Evolutionary conservation across 163 green algal species (phyloP), one percentile per base, ranked within the genome.

Genomic region (Prototheca cutis): DNA sequence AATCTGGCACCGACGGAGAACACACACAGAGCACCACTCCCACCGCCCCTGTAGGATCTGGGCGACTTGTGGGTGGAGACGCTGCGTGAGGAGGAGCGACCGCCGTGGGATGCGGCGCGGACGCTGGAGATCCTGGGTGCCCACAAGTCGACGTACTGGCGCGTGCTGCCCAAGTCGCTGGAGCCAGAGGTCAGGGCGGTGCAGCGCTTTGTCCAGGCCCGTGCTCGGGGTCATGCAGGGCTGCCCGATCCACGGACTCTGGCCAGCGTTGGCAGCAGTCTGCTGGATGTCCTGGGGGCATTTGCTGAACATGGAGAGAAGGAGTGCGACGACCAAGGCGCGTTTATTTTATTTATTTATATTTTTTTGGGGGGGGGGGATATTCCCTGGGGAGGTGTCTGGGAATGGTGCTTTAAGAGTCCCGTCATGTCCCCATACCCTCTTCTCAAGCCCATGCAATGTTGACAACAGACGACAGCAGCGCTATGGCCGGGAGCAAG

Each of bases 31-130:
- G n/a, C n/a, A n/a, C n/a, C n/a, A n/a, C n/a, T n/a, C n/a, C n/a
- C n/a, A n/a, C n/a, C n/a, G 25, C 10, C 10, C 17, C 3, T 32
- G 7, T 34, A 76, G 56, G 62, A 76, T 19, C 24, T 69, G 29
- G 68, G 53, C 1, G 63, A 68, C 3, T 13, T 66, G 3, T 70
- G 69, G 63, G 18, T 61, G 4, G 69, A 66, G 28, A 8, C 60
- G 23, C 24, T 61, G 0, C 30, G 39, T 2, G 63, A 58, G 32
- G 33, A 58, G 6, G 28, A 55, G 18, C 29, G 52, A 28, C 63
- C 29, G 24, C 63, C 69, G 34, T 72, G 69, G 69, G 30, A 55
- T 8, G 69, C 58, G 7, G 17, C 13, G 7, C 3, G 17, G 3
- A 55, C 61, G n/a, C 27, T 76, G 18, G 13, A 40, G n/a, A 34